Percentiles rank a stretch among this genome's conserved stretches.
These are phyloP conservation scores for Carallia pectinifolia DNA, from an alignment of 345 rosid genomes.

Conservation along the genomic window DNA sequence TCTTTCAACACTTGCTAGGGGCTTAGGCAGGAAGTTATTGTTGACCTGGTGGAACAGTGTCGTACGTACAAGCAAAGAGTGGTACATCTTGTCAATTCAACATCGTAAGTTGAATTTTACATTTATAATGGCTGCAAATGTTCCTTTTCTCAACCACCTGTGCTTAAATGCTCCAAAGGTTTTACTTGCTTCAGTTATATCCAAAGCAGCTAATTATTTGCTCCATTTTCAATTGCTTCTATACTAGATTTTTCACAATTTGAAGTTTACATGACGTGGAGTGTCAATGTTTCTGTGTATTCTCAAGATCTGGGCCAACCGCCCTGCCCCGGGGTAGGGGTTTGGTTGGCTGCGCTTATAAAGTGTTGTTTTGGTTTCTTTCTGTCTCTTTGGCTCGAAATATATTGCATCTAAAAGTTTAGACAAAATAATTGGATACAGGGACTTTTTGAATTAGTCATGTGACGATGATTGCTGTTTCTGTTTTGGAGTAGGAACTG, in stretches of 20 bases:
- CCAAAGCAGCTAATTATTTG: background rate
- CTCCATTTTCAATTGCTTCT: background rate
- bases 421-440: background rate
- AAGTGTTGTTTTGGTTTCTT: background rate
- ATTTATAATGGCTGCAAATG: background rate
- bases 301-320: too few relatives aligned
- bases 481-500: background rate
- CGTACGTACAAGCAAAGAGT: constrained; percentile 96
- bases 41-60: constrained; percentile 96
- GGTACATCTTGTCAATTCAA: constrained; percentile 96
- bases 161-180: background rate
- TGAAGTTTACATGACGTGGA: too few relatives aligned
- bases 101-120: constrained; percentile 61
- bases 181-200: background rate
- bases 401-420: background rate
- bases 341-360: too few relatives aligned
- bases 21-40: constrained; percentile 91
- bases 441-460: background rate
- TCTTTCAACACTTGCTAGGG: constrained; percentile 51
- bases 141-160: background rate
- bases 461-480: background rate
- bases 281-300: too few relatives aligned
- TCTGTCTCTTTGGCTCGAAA: background rate
- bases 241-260: too few relatives aligned
- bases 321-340: too few relatives aligned